Base-by-base conservation (phyloP, 139 green algal species). In the Pleodorina starrii region DNA sequence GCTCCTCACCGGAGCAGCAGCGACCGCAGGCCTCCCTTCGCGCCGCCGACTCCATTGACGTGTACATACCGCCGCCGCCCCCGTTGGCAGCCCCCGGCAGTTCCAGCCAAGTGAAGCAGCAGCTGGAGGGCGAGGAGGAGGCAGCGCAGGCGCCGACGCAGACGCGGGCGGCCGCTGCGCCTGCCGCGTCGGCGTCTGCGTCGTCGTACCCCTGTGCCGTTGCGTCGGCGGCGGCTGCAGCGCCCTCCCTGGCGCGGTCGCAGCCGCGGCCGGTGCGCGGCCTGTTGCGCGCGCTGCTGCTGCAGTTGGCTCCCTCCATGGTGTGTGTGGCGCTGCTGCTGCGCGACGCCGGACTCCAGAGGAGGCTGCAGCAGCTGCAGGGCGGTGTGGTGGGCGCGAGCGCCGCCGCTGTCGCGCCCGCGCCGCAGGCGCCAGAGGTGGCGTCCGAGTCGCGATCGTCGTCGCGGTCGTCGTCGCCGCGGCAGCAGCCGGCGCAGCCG, bases 271-370 rank as follows among this genome's bases (percentile, higher is more conserved):
- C 7, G 9, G 17, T 17, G 32, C 16, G 35, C 36, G 36, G 54
- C 21, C 21, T 73, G 12, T 1, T 77, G 29, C 10, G n/a, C 25
- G 25, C 29, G 6, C 11, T 68, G 44, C 63, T 88, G 44, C 32
- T 88, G 23, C 63, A 79, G 44, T 2, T 88, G n/a, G 60, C 12
- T 9, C 66, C 66, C 44, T 71, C 82, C 5, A 10, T 88, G 5
- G 82, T 63, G 3, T 88, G 82, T 32, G 35, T 79, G 10, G 82
- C 32, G 19, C 82, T 88, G 32, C 43, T 88, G 44, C 63, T 88
- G 44, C 44, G 44, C 0, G 82, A 88, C 35, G 9, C 32, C 3
- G n/a, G 5, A 5, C n/a, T 88, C 0, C 82, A 38, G 25, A n/a
- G 23, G 0, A 3, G 82, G 5, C 35, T 88, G 42, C 40, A 10